Conservation (phyloP, 2,329 filamentous ascomycete species). For the Geosmithia morbida region DNA sequence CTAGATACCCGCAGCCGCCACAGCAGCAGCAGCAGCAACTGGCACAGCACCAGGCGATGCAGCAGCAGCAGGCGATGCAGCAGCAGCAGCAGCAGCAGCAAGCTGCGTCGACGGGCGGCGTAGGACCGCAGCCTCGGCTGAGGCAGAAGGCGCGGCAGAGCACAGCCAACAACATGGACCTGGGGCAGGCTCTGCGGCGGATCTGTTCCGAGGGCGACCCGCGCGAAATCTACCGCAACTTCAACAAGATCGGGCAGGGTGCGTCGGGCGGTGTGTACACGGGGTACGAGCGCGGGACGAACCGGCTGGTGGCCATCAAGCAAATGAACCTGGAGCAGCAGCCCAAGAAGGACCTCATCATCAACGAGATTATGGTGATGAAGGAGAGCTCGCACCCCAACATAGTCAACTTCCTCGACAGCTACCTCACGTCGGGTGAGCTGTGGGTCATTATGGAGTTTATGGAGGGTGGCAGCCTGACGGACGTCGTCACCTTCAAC, state of each 20-base stretch:
- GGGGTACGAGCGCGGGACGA: constrained; percentile 70
- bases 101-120: constrained; percentile 13
- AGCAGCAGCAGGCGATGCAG: neutral
- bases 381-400: constrained; percentile 97
- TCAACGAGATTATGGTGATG: constrained; percentile 99
- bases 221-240: constrained; percentile 68
- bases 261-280: constrained; percentile 93
- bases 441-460: constrained; percentile 99
- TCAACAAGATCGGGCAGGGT: constrained; percentile 94
- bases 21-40: constrained; percentile 4
- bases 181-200: constrained; percentile 67
- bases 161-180: constrained; percentile 53
- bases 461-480: constrained; percentile 96
- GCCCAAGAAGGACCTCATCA: constrained; percentile 96
- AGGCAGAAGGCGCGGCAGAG: constrained; percentile 69
- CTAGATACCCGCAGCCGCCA: constrained; percentile 11
- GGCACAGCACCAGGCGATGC: neutral
- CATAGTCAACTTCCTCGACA: constrained; percentile 99
- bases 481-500: constrained; percentile 97
- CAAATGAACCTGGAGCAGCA: constrained; percentile 99
- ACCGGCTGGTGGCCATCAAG: constrained; percentile 91
- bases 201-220: constrained; percentile 90
- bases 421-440: constrained; percentile 77
- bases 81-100: neutral
- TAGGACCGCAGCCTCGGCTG: constrained; percentile 44